Base-by-base conservation (phyloP, 164 flowering plant genomes). In the Sextonia rubra region DNA sequence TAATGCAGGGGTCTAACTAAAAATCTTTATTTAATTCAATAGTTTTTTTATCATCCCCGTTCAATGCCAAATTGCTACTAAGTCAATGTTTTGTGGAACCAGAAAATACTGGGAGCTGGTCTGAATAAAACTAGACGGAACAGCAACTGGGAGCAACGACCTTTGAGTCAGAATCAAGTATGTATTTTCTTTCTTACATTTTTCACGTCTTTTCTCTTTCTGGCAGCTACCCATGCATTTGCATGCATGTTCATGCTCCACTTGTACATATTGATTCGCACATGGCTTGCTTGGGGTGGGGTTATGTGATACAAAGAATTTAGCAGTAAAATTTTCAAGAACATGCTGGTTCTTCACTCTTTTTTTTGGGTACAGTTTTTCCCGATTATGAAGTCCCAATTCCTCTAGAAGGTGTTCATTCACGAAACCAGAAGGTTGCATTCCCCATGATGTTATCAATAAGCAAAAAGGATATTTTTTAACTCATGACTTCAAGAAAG, bases 71-170 rank as follows among this genome's bases (percentile, higher is more conserved):
- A 7, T 37, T 56, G 47, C 20, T 55, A 20, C 32, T 7, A 8
- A 17, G n/a, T 52, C 0, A 66, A 71, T 37, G 48, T n/a, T 25
- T 68, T 74, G 55, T 66, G 61, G 26, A 65, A 32, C 55, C 78
- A 94, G 99, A 91, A 90, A 89, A 83, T 91, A 74, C 61, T 95
- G 77, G 98, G 99, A 58, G 83, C 83, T 71, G 90, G 97, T 66
- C 84, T 95, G 84, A 89, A 91, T 80, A 95, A 93, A 79, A 90
- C 95, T 47, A 89, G 97, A 68, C 83, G 97, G 60, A 93, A 95
- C 75, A 89, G 98, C 82, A 83, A 93, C 71, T 95, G 99, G 99
- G 98, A 95, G 84, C 88, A 88, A 79, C 83, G 99, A 6, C 99
- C 99, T 75, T 76, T 95, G 80, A 85, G 77, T 72, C 85, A 69